Conservation (phyloP, 1,284 basidiomycete genomes). For the Ustilago xerochloae region DNA sequence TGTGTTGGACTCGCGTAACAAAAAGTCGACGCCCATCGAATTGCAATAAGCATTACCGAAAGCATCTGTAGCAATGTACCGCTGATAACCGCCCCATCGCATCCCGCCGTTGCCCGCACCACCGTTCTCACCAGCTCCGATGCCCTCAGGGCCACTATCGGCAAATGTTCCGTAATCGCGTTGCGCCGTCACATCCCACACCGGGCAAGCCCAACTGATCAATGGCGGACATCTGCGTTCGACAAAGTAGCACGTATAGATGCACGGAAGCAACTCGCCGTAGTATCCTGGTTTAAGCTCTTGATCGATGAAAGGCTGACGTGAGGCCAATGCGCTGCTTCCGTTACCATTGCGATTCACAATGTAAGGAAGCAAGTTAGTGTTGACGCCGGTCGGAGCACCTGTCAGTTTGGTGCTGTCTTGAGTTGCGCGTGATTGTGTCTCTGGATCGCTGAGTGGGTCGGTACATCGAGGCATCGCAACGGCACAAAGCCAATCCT, state of each 20-base stretch:
- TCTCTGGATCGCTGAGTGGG: constrained; percentile 34
- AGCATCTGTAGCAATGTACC: constrained; percentile 64
- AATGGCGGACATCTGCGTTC: constrained; percentile 61
- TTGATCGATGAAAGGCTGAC: constrained; percentile 60
- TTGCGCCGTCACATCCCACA: constrained; percentile 65
- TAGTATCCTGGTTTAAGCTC: constrained; percentile 54
- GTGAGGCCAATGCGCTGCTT: constrained; percentile 25
- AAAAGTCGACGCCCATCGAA: constrained; percentile 60
- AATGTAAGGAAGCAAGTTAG: constrained; percentile 60
- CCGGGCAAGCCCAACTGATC: constrained; percentile 62
- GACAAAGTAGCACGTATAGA: constrained; percentile 65
- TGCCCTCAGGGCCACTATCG: constrained; percentile 54
- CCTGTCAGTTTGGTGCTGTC: constrained; percentile 56
- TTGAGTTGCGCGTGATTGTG: constrained; percentile 52
- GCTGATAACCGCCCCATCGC: constrained; percentile 60
- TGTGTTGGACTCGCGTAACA: constrained; percentile 49
- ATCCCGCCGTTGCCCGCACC: constrained; percentile 57
- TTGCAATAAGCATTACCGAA: constrained; percentile 67
- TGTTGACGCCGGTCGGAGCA: constrained; percentile 51
- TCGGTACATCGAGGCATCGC: constrained; percentile 70
- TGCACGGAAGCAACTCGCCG: constrained; percentile 66
- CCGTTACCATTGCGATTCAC: constrained; percentile 58
- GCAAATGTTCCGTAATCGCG: constrained; percentile 67
- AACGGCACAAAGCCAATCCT: constrained; percentile 69
- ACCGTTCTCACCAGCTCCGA: constrained; percentile 59